Conservation (phyloP, 768 basidiomycete species). For the Podaxis pistillaris region DNA sequence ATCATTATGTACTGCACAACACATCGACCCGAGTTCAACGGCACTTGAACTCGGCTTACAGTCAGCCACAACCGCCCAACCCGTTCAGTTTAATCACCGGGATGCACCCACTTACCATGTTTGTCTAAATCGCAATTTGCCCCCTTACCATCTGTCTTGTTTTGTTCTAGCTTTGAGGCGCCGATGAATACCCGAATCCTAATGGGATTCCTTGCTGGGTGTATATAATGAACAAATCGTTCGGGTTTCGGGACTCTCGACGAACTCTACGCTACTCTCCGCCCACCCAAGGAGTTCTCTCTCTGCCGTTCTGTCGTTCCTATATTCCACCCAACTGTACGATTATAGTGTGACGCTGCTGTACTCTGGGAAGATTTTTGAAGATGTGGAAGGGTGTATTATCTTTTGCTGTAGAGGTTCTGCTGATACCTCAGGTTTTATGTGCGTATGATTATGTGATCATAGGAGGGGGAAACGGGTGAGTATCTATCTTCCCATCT, state of each 20-base stretch:
- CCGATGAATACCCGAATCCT: neutral
- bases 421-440: neutral
- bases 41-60: neutral
- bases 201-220: neutral
- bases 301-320: neutral
- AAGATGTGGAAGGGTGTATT: neutral
- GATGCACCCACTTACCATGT: neutral
- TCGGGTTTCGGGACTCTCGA: neutral
- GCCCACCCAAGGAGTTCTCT: neutral
- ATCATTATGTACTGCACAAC: too few species aligned
- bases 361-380: neutral
- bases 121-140: neutral
- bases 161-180: neutral
- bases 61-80: neutral
- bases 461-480: conserved; percentile 34
- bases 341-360: too few species aligned
- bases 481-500: conserved; percentile 5
- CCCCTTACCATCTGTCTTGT: neutral
- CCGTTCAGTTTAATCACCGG: neutral
- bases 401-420: neutral
- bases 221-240: neutral
- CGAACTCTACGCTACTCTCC: neutral
- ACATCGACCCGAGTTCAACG: neutral
- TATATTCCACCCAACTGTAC: too few species aligned
- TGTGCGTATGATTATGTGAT: conserved; percentile 30